Evolutionary conservation across 2,329 filamentous ascomycete genomes (phyloP), one percentile per base, ranked within the genome.

Genomic region (Diaporthe sp.): DNA sequence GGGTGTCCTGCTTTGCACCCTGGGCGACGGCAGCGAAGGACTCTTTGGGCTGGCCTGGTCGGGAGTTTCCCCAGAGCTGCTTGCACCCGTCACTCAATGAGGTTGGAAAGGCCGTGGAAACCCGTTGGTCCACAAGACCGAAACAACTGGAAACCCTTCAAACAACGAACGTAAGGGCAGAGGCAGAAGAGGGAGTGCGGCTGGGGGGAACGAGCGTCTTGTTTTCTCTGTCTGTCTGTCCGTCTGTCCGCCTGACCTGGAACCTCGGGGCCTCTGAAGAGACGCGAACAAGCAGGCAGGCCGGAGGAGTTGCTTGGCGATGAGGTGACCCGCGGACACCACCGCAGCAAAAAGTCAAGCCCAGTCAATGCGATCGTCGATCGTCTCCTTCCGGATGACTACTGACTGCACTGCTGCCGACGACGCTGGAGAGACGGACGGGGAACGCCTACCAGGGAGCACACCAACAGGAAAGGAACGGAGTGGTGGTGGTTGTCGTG

Each of bases 1-100:
- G 67, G 62, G 49, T 67, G 9, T 68, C 49, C 72, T 72, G 72
- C 44, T 65, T 67, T 55, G 53, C 34, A 58, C 69, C 62, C 69
- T 65, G 72, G 72, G 49, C 74, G 46, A 55, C 31, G 44, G 44
- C 55, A 72, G 75, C 62, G 57, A 34, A 49, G 59, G 58, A 67
- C 59, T 61, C 37, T 74, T 53, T 53, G 46, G 72, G 51, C 51
- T 59, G 74, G 65, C 62, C 71, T 72, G 31, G 34, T 68, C 71
- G 51, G 49, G 71, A 62, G 42, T 15, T 55, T 34, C 9, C 58
- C 71, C 46, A 65, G 51, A 57, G 71, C 71, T 74, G 72, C 34
- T 76, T 59, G 74, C 62, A 74, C 65, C 61, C 73, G 73, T 76
- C 68, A 74, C 71, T 53, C 72, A 74, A 53, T 37, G 42, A 68